These are phyloP conservation scores for Evernia prunastri DNA, from an alignment of 495 filamentous ascomycete genomes.

Conservation along the genomic window DNA sequence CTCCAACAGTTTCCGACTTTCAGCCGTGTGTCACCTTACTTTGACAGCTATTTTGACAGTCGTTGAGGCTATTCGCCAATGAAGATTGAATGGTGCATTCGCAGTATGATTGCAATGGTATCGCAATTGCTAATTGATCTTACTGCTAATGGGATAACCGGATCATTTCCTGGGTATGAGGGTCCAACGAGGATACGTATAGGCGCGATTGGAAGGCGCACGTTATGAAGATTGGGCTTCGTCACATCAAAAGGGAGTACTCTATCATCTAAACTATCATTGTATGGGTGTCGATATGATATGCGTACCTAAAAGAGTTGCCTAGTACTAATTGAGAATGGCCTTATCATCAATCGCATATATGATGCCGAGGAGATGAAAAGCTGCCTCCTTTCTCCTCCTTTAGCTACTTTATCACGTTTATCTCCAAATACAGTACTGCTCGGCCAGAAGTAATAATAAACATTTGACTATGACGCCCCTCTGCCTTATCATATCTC, in stretches of 20 bases:
- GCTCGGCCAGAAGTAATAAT: background rate
- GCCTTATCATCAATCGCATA: background rate
- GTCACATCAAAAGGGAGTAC: background rate
- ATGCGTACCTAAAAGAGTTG: background rate
- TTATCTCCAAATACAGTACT: background rate
- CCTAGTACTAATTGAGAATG: background rate
- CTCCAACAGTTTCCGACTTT: background rate
- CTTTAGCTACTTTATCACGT: too few relatives aligned
- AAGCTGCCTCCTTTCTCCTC: too few relatives aligned
- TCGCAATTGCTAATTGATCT: background rate
- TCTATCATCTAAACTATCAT: too few relatives aligned
- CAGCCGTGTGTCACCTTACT: background rate
- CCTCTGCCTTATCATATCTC: background rate
- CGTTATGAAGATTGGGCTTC: background rate
- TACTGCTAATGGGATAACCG: too few relatives aligned
- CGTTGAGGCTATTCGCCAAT: background rate
- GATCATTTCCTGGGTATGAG: too few relatives aligned
- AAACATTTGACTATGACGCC: background rate
- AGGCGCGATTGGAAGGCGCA: background rate
- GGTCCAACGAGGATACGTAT: background rate
- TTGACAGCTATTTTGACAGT: background rate
- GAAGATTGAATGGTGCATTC: background rate
- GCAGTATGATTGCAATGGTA: background rate
- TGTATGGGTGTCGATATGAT: too few relatives aligned
- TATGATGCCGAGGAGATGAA: constrained; percentile 3